Conservation (phyloP, 2,329 filamentous ascomycete species). For the Cercospora sojina region DNA sequence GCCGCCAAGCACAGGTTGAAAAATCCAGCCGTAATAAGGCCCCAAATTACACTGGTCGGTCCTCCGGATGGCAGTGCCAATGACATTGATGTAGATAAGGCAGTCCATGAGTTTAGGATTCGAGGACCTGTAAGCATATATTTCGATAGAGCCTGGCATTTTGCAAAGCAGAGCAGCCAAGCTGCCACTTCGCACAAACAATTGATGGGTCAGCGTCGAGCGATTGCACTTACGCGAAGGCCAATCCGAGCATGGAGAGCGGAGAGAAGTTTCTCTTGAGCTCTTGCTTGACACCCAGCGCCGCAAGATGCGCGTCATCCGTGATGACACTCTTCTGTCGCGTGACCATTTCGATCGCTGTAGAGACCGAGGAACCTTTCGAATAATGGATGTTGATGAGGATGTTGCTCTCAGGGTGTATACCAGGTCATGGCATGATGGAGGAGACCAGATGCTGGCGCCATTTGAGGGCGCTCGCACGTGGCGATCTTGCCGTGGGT, state of each 20-base stretch:
- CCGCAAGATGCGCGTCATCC: slow-evolving; percentile 54
- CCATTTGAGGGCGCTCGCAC: slow-evolving; percentile 13
- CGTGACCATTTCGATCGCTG: not conserved
- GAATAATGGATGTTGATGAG: not conserved
- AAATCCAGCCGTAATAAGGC: slow-evolving; percentile 56
- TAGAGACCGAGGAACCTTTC: not conserved
- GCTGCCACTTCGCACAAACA: not conserved
- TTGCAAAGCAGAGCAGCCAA: not conserved
- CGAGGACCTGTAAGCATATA: not conserved
- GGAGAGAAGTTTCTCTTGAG: slow-evolving; percentile 59
- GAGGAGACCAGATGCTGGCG: not conserved
- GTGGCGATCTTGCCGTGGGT: not conserved
- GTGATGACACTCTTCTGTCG: slow-evolving; percentile 30
- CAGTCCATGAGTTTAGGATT: slow-evolving; percentile 64
- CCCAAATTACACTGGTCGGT: slow-evolving; percentile 71
- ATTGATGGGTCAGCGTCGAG: too few relatives aligned
- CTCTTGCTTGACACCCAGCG: slow-evolving; percentile 59
- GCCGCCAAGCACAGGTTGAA: slow-evolving; percentile 70
- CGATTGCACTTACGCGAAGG: slow-evolving; percentile 48
- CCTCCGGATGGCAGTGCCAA: slow-evolving; percentile 70
- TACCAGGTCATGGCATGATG: not conserved
- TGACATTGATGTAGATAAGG: slow-evolving; percentile 57
- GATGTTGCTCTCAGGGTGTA: not conserved
- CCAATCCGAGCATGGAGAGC: slow-evolving; percentile 61
- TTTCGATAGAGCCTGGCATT: not conserved